Conservation (phyloP, 1,284 basidiomycete species). For the Apiotrichum montevideense region DNA sequence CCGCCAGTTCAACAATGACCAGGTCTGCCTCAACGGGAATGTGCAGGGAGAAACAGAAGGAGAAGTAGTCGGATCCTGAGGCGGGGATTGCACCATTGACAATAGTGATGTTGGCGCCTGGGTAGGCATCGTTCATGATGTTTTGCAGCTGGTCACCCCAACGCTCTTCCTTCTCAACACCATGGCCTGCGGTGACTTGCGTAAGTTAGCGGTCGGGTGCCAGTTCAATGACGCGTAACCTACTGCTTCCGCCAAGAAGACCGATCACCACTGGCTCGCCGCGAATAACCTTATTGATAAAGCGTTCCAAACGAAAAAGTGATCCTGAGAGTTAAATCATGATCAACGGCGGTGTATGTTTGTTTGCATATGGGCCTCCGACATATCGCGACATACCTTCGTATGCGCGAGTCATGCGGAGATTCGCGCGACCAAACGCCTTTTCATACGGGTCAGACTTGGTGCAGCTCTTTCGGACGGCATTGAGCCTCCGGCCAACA, state of each 20-base stretch:
- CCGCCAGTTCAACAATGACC: conserved; percentile 42
- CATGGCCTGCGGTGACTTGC: conserved; percentile 42
- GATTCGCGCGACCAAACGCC: conserved; percentile 36
- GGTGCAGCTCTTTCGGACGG: conserved; percentile 12
- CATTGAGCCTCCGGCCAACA: background rate
- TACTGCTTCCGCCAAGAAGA: conserved; percentile 43
- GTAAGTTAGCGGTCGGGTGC: background rate
- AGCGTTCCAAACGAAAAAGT: conserved; percentile 21
- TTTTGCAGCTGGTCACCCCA: conserved; percentile 37
- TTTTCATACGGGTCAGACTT: conserved; percentile 26
- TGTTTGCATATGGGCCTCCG: too few relatives aligned
- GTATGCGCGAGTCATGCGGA: conserved; percentile 35
- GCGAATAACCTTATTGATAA: conserved; percentile 35
- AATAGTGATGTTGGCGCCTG: conserved; percentile 19
- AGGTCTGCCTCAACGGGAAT: conserved; percentile 37
- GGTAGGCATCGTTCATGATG: conserved; percentile 33
- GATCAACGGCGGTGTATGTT: too few relatives aligned
- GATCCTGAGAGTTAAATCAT: conserved; percentile 23
- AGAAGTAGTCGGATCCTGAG: conserved; percentile 45
- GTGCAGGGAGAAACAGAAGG: conserved; percentile 44
- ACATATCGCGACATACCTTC: conserved; percentile 30
- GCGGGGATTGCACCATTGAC: conserved; percentile 40
- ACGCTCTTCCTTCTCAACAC: conserved; percentile 29
- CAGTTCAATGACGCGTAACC: conserved; percentile 3
- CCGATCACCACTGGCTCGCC: conserved; percentile 37